phyloP scores from a whole-genome alignment of 2,329 filamentous ascomycete species.

The Penicillium sp. region DNA sequence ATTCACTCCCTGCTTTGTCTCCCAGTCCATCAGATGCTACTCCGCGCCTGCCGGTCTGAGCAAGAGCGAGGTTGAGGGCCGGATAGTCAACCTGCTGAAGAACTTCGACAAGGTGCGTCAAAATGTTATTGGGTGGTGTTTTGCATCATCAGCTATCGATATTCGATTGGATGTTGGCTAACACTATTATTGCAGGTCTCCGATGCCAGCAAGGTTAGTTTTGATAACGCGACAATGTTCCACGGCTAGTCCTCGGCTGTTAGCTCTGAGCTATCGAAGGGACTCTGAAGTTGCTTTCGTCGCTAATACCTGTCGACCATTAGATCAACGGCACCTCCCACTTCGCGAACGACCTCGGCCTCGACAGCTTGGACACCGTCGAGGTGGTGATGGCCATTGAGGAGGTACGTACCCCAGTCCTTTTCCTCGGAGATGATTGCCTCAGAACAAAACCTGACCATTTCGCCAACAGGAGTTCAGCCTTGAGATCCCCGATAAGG shows the following conservation, averaged over 20 bases:
- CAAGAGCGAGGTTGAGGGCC: constrained; percentile 80
- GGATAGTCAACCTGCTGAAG: constrained; percentile 87
- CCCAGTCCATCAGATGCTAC: constrained; percentile 75
- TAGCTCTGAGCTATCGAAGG: constrained; percentile 1
- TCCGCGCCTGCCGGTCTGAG: constrained; percentile 73
- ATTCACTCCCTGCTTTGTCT: constrained; percentile 58
- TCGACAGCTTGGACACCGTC: constrained; percentile 96
- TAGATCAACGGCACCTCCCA: constrained; percentile 80
- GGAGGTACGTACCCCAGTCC: constrained; percentile 58
- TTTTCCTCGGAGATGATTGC: constrained; percentile 13
- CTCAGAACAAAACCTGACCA: constrained; percentile 14
- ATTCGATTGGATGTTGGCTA: constrained; percentile 3
- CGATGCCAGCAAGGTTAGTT: constrained; percentile 40
- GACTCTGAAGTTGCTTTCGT: constrained; percentile 3
- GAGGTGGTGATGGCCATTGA: constrained; percentile 99
- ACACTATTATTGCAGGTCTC: constrained; percentile 26
- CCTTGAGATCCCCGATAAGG: constrained; percentile 98
- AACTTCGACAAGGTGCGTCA: constrained; percentile 89
- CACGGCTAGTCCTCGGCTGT: constrained; percentile 1
- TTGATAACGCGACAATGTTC: constrained; percentile 5
- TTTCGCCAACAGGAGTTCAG: constrained; percentile 59
- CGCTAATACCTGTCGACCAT: constrained; percentile 23
- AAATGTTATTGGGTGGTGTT: constrained; percentile 2
- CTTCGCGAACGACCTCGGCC: constrained; percentile 94
- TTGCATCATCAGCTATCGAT: background rate